phyloP scores from a whole-genome alignment of 208 protist species.

The Vickermania ingenoplastis region DNA sequence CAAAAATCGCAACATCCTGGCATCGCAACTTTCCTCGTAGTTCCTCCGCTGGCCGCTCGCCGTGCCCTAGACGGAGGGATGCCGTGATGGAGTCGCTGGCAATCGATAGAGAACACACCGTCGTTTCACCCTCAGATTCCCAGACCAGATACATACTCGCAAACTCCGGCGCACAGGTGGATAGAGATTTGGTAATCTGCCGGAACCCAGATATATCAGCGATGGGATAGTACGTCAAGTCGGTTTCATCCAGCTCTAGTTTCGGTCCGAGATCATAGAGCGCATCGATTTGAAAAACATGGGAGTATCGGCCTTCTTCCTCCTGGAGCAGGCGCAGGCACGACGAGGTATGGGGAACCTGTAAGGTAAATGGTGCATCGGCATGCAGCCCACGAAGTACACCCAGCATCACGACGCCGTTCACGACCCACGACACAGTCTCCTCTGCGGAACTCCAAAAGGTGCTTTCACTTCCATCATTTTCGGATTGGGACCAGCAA shows the following conservation, averaged over 20 bases:
- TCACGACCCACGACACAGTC: slow-evolving; percentile 26
- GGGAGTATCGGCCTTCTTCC: slow-evolving; percentile 18
- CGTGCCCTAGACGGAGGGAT: background rate
- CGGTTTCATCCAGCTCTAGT: slow-evolving; percentile 38
- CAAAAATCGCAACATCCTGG: background rate
- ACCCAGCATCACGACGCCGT: slow-evolving; percentile 24
- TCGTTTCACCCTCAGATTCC: background rate
- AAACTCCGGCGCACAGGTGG: slow-evolving; percentile 27
- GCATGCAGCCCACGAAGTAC: slow-evolving; percentile 41
- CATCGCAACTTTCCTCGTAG: background rate
- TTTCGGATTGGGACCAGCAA: background rate
- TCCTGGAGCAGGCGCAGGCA: slow-evolving; percentile 34
- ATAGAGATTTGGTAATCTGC: slow-evolving; percentile 28
- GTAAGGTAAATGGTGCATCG: slow-evolving; percentile 22
- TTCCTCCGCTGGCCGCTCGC: background rate
- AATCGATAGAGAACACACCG: background rate
- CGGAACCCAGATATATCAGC: slow-evolving; percentile 35
- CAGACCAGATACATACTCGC: slow-evolving; percentile 21
- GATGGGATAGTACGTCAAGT: slow-evolving; percentile 29
- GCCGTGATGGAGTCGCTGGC: background rate
- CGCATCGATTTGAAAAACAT: slow-evolving; percentile 29
- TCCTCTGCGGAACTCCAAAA: background rate
- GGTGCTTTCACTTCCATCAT: background rate
- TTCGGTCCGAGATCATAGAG: slow-evolving; percentile 55
- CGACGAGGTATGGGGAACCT: slow-evolving; percentile 22